Base-by-base conservation (phyloP, 192 early-diverging fungal genomes). In the Backusella sp. region DNA sequence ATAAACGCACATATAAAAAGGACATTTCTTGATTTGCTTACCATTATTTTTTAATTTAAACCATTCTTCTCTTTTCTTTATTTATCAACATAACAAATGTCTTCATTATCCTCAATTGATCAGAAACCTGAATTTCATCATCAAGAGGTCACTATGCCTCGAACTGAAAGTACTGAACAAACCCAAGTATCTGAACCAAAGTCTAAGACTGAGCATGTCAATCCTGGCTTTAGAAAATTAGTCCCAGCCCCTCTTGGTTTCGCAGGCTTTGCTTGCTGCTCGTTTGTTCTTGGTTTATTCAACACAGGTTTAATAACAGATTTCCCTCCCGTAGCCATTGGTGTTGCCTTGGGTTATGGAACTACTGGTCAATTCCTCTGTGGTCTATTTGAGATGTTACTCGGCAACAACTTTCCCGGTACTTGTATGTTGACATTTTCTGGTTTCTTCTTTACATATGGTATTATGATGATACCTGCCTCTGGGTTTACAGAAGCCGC, bases 361-460 rank as follows among this genome's bases (percentile, higher is more conserved):
- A 52, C 69, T 23, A 30, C 75, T 14, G 78, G 73, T 17, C 69
- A 72, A 35, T 74, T 74, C 36, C 19, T 79, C 21, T 62, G 68
- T 49, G 62, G 68, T 26, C 35, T 79, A 37, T 14, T 21, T 19
- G 78, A 79, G 17, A 4, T 75, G 7, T 12, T 70, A 46, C 67
- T 75, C 36, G 78, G 78, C 12, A 75, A 79, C 41, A 72, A 42
- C 19, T 73, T 74, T 32, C 39, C 36, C 75, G 78, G 68, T 52
- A 79, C 78, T 37, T 28, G 73, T 1, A 75, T 79, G 56, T 30
- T 52, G 11, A 70, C 69, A 19, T 74, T 73, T 32, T 37, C 73
- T 42, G 73, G 78, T 28, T 79, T 79, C 34, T 79, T 66, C 67
- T 67, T 79, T 23, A 32, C 78, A 28, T 79, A 79, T 28, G 69